A percentile compares a stretch with the other conserved stretches of the same genome.
phyloP scores from a whole-genome alignment of 352 stramenopile species.

The Pythium rishiriense region DNA sequence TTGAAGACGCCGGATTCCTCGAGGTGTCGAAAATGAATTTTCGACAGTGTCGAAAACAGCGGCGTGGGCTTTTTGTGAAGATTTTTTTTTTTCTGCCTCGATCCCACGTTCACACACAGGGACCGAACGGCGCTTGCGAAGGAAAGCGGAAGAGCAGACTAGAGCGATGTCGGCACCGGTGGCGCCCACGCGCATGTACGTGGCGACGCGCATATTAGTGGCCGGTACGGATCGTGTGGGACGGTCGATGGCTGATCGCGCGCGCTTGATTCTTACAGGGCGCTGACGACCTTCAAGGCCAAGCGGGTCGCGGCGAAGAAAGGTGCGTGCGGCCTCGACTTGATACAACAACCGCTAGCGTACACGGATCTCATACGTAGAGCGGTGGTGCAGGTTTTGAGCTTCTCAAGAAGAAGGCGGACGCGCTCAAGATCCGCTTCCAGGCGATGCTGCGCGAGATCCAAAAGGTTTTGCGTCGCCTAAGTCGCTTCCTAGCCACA shows the following conservation, averaged over 20 bases:
- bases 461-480: no score
- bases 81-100: conserved; percentile 26
- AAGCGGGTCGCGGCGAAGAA: conserved; percentile 88
- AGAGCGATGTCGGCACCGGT: conserved; percentile 43
- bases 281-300: conserved; percentile 81
- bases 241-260: neutral
- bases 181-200: conserved; percentile 82
- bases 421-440: conserved; percentile 98
- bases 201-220: neutral
- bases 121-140: neutral
- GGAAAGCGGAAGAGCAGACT: neutral
- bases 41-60: conserved; percentile 28
- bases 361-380: no score
- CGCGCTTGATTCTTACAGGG: conserved; percentile 40
- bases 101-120: neutral
- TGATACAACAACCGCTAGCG: neutral
- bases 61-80: conserved; percentile 15
- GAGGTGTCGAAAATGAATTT: conserved; percentile 13
- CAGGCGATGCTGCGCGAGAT: conserved; percentile 87
- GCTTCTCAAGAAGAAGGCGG: conserved; percentile 97
- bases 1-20: neutral
- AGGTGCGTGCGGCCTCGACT: conserved; percentile 44
- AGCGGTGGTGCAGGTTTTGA: conserved; percentile 56
- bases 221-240: neutral
- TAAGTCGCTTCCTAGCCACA: no score